A percentile compares a stretch with the other conserved stretches of the same genome.
These are phyloP conservation scores for Silene uniflora DNA, from an alignment of 148 eudicot species.

Conservation along the genomic window DNA sequence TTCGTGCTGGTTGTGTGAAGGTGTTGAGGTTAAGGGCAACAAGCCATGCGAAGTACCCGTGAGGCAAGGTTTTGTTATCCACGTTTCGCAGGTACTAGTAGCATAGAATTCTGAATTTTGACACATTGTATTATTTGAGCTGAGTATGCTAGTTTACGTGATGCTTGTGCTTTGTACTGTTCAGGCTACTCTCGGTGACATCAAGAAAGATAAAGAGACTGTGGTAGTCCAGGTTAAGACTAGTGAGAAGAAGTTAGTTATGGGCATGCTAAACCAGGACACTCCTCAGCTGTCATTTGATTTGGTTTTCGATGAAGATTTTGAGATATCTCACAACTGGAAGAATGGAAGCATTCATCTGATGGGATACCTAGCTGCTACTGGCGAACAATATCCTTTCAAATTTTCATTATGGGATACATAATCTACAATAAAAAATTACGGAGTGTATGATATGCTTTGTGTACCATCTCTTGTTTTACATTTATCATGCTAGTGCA, in stretches of 20 bases:
- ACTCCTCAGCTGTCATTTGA: conserved; percentile 63
- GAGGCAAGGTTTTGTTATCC: conserved; percentile 40
- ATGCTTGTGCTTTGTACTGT: not conserved
- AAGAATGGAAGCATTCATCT: conserved; percentile 76
- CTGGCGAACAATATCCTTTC: conserved; percentile 1
- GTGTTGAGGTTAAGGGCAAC: conserved; percentile 68
- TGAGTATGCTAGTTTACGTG: not conserved
- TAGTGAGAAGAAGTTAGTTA: conserved; percentile 34
- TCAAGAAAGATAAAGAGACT: conserved; percentile 46
- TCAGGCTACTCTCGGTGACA: conserved; percentile 70
- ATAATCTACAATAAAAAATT: no score
- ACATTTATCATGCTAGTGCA: no score
- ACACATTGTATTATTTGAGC: not conserved
- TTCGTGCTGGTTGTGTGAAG: conserved; percentile 26
- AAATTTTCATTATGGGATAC: not conserved
- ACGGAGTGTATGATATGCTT: no score
- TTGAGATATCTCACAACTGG: conserved; percentile 76
- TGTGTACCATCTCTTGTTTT: no score
- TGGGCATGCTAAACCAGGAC: conserved; percentile 55
- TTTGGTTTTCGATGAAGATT: conserved; percentile 73
- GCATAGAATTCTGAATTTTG: not conserved
- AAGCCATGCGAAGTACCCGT: conserved; percentile 37
- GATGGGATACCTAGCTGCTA: conserved; percentile 43
- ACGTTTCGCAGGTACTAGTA: conserved; percentile 57
- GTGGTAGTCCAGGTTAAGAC: conserved; percentile 42